phyloP scores from a whole-genome alignment of 1,284 basidiomycete genomes.

The Singerocomus inundabilis region DNA sequence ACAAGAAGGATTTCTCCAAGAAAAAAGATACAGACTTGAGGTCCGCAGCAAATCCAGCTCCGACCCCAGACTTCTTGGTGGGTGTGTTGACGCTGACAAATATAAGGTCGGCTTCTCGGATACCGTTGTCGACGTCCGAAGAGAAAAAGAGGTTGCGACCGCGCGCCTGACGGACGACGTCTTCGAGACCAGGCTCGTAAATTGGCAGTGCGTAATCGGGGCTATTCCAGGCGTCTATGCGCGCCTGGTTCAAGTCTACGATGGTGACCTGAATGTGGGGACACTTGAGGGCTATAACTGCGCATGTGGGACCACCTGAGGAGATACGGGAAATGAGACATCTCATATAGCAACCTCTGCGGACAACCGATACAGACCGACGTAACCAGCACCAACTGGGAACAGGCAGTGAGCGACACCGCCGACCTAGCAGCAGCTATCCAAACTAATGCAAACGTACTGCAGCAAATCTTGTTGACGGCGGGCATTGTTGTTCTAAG shows the following conservation, averaged over 20 bases:
- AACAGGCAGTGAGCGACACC: conserved; percentile 9
- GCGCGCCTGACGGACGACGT: conserved; percentile 85
- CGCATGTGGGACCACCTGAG: conserved; percentile 88
- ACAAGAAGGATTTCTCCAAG: too few relatives aligned
- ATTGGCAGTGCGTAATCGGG: conserved; percentile 78
- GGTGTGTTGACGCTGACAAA: conserved; percentile 95
- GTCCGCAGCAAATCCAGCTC: conserved; percentile 97
- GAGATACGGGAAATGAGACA: conserved; percentile 9
- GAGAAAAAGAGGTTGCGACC: conserved; percentile 98
- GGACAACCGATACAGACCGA: conserved; percentile 57
- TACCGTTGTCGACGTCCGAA: conserved; percentile 91
- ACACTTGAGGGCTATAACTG: conserved; percentile 93
- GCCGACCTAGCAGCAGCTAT: too few relatives aligned
- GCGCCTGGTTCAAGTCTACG: conserved; percentile 93
- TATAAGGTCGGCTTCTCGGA: conserved; percentile 89
- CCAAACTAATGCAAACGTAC: conserved; percentile 49
- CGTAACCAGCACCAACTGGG: conserved; percentile 93
- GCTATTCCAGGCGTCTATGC: conserved; percentile 96
- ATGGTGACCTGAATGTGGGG: conserved; percentile 95
- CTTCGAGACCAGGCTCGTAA: conserved; percentile 97
- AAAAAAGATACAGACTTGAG: conserved; percentile 85
- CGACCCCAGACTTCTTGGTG: conserved; percentile 97
- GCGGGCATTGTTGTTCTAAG: conserved; percentile 19
- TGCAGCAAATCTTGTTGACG: conserved; percentile 86
- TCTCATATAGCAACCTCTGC: background rate